Conservation (phyloP, 345 rosid species). For the Physaria fendleri region DNA sequence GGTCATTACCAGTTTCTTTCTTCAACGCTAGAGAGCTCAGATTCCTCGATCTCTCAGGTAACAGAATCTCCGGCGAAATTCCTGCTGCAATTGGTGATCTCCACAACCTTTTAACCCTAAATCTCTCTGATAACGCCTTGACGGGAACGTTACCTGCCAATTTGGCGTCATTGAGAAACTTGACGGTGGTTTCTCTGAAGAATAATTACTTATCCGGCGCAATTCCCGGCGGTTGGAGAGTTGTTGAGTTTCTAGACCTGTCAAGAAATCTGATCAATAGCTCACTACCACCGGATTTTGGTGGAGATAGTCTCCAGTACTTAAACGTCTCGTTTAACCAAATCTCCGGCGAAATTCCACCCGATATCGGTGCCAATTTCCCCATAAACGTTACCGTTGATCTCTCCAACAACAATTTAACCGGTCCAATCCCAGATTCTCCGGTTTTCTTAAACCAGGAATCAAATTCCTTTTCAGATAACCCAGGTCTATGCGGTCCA, state of each 20-base stretch:
- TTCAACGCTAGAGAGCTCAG: constrained; percentile 19
- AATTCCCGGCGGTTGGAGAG: constrained; percentile 46
- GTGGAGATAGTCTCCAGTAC: constrained; percentile 45
- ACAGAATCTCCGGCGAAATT: constrained; percentile 28
- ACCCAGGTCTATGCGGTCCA: constrained; percentile 56
- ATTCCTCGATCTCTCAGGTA: constrained; percentile 16
- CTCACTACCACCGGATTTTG: constrained; percentile 62
- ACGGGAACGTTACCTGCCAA: constrained; percentile 56
- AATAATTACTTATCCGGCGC: constrained; percentile 53
- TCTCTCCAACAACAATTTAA: constrained; percentile 66
- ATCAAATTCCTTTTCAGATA: constrained; percentile 44
- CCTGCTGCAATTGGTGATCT: constrained; percentile 14
- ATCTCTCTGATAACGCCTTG: constrained; percentile 73
- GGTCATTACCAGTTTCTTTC: constrained; percentile 20
- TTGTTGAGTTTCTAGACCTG: constrained; percentile 51
- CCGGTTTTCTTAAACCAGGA: constrained; percentile 43
- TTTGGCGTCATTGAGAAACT: constrained; percentile 37
- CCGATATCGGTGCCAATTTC: constrained; percentile 36
- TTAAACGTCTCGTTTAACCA: constrained; percentile 62
- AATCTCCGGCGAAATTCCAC: constrained; percentile 55
- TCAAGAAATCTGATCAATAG: constrained; percentile 77
- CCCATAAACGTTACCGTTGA: constrained; percentile 55
- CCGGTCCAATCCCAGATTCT: constrained; percentile 59
- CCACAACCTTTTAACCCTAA: constrained; percentile 18
- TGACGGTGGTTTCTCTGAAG: constrained; percentile 48